phyloP scores from a whole-genome alignment of 2,329 filamentous ascomycete species.

The Mariannaea elegans region DNA sequence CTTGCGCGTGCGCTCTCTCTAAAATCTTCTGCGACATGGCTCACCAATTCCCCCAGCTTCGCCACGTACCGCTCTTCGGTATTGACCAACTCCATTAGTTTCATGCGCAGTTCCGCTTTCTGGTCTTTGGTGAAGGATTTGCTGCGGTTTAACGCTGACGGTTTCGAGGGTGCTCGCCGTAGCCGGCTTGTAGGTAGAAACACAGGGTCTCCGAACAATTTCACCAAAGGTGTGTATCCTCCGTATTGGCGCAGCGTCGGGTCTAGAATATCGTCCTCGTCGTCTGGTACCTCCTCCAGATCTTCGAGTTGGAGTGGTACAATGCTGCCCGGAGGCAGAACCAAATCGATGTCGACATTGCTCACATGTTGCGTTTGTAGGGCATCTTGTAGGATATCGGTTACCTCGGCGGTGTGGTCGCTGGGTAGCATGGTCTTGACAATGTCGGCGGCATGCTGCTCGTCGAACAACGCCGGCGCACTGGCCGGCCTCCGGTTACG shows the following conservation, averaged over 20 bases:
- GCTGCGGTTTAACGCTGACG: constrained; percentile 80
- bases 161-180: constrained; percentile 86
- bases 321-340: constrained; percentile 82
- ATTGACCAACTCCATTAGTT: constrained; percentile 89
- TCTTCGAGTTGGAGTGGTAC: constrained; percentile 69
- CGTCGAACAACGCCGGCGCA: constrained; percentile 78
- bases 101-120: constrained; percentile 84
- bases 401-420: constrained; percentile 77
- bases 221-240: constrained; percentile 78
- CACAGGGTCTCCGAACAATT: constrained; percentile 81
- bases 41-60: constrained; percentile 85
- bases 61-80: constrained; percentile 94
- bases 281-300: constrained; percentile 65
- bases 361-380: constrained; percentile 83
- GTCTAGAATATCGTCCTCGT: constrained; percentile 73
- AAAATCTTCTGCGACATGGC: constrained; percentile 82
- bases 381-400: constrained; percentile 77
- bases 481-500: constrained; percentile 68
- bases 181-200: constrained; percentile 88
- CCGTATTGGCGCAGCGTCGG: constrained; percentile 76
- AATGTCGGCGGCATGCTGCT: constrained; percentile 91
- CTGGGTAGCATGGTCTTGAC: constrained; percentile 85
- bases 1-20: constrained; percentile 72
- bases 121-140: constrained; percentile 82
- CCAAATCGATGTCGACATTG: constrained; percentile 87